These are phyloP conservation scores for carrot (Daucus carota) DNA, from an alignment of 129 eudicot species.

Conservation along the genomic window DNA sequence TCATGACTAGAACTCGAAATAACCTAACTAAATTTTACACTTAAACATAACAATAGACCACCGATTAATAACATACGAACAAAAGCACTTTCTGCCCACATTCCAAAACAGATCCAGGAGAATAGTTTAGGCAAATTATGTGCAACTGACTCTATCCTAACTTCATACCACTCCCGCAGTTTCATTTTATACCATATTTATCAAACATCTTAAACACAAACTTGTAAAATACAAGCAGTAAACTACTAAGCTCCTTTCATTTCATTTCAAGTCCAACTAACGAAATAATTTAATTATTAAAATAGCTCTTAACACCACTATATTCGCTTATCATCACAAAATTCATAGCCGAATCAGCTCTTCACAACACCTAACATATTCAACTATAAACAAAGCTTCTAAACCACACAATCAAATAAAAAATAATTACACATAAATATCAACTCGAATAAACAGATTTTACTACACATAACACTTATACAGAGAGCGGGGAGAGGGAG, in stretches of 20 bases:
- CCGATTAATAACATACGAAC: too few relatives aligned
- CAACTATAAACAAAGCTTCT: too few relatives aligned
- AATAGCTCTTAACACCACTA: too few relatives aligned
- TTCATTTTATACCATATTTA: not conserved
- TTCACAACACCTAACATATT: too few relatives aligned
- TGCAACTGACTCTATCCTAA: not conserved
- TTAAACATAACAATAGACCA: too few relatives aligned
- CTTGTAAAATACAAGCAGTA: too few relatives aligned
- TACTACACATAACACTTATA: not conserved
- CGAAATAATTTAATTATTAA: too few relatives aligned
- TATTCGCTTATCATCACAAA: too few relatives aligned
- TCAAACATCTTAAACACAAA: not conserved
- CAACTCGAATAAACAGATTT: not conserved
- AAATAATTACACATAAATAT: not conserved
- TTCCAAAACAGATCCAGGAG: not conserved
- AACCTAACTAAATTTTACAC: too few relatives aligned
- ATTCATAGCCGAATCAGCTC: too few relatives aligned
- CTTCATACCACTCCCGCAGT: not conserved
- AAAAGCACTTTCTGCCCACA: too few relatives aligned
- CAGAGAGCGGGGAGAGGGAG: not conserved
- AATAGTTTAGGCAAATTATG: not conserved
- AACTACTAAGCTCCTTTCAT: not conserved
- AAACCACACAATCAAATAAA: not conserved
- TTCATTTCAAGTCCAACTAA: not conserved
- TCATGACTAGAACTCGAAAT: too few relatives aligned